Conservation (phyloP, 2,329 filamentous ascomycete genomes). For the Davidsoniella virescens region DNA sequence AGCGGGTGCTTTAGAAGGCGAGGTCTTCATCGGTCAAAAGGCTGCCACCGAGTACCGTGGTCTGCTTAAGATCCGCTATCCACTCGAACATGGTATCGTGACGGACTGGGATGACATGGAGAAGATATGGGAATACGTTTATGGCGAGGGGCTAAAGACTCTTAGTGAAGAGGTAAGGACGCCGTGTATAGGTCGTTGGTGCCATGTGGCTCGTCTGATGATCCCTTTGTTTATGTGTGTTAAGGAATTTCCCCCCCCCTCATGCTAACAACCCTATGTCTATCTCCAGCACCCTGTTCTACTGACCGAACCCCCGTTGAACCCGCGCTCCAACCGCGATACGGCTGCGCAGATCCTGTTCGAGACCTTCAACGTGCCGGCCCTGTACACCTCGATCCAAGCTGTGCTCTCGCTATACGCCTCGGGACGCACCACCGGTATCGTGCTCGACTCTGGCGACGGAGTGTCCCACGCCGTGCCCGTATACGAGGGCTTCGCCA, state of each 20-base stretch:
- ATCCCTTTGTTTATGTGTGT: background rate
- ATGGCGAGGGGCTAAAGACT: constrained; percentile 88
- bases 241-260: background rate
- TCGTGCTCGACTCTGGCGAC: constrained; percentile 88
- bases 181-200: constrained; percentile 9
- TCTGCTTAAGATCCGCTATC: constrained; percentile 87
- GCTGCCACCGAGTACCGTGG: constrained; percentile 78
- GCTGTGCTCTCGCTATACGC: constrained; percentile 92
- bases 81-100: constrained; percentile 92
- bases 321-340: constrained; percentile 89
- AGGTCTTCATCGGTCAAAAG: constrained; percentile 89
- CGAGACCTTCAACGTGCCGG: constrained; percentile 96
- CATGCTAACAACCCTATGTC: constrained; percentile 2
- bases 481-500: constrained; percentile 94
- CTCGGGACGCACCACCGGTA: constrained; percentile 85
- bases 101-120: constrained; percentile 99
- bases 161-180: constrained; percentile 72
- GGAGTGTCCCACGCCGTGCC: constrained; percentile 95
- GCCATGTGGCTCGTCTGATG: constrained; percentile 15
- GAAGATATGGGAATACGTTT: constrained; percentile 97
- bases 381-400: constrained; percentile 91
- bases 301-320: constrained; percentile 87
- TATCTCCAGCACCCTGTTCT: constrained; percentile 74
- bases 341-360: constrained; percentile 95
- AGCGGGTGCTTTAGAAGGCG: constrained; percentile 89